Evolutionary conservation across 1,139 yeast genomes (phyloP).

Genomic region (Zhuliangozyma parablackwelliae): DNA sequence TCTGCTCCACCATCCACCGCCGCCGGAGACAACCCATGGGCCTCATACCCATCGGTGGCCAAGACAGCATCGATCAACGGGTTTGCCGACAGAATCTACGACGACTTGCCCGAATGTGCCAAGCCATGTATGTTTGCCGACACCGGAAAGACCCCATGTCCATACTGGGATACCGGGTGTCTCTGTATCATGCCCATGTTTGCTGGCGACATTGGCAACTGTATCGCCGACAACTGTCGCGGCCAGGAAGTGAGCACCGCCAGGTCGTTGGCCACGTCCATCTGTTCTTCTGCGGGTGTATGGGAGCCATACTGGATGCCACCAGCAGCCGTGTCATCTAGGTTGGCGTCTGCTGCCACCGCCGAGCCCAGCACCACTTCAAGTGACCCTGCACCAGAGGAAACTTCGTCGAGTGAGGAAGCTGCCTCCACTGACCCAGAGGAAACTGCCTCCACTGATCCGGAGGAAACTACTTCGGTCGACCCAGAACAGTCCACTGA

Average conservation of each 20-base stretch:
- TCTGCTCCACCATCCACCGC: slow-evolving; percentile 1
- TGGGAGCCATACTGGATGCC: slow-evolving; percentile 35
- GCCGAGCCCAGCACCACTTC: not conserved
- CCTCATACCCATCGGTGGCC: slow-evolving; percentile 29
- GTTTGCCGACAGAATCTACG: slow-evolving; percentile 31
- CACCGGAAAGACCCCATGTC: slow-evolving; percentile 22
- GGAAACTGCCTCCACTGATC: not conserved
- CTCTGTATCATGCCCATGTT: slow-evolving; percentile 29
- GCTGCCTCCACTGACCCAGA: not conserved
- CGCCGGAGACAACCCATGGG: slow-evolving; percentile 11
- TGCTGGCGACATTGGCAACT: slow-evolving; percentile 22
- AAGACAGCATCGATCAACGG: slow-evolving; percentile 33
- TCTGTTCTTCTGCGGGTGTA: slow-evolving; percentile 41
- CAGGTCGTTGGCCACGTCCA: slow-evolving; percentile 30
- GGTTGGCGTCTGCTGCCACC: slow-evolving; percentile 13
- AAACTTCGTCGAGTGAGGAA: not conserved
- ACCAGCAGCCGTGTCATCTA: slow-evolving; percentile 25
- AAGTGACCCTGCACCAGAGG: slow-evolving; percentile 5
- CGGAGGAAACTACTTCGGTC: not conserved
- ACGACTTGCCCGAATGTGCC: slow-evolving; percentile 21
- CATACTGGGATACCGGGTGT: slow-evolving; percentile 35
- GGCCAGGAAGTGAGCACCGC: slow-evolving; percentile 34
- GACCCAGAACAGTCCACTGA: not conserved
- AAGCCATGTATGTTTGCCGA: slow-evolving; percentile 23
- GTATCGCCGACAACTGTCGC: slow-evolving; percentile 22